These are phyloP conservation scores for Vitis labrusca DNA, from an alignment of 164 flowering plant genomes.

Conservation along the genomic window DNA sequence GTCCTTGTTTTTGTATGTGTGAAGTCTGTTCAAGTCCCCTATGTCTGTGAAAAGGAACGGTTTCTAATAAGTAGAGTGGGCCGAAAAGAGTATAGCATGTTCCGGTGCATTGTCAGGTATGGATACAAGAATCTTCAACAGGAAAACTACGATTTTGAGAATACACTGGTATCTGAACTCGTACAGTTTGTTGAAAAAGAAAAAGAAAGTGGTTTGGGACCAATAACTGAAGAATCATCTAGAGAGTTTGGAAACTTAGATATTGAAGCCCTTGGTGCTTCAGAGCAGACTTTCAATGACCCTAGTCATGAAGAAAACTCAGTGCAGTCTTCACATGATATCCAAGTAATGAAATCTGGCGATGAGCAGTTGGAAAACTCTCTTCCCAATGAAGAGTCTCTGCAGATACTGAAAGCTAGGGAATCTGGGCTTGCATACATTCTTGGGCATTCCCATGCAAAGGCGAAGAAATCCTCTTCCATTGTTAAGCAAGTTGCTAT, in stretches of 20 bases:
- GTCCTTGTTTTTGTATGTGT: conserved; percentile 64
- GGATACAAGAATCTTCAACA: conserved; percentile 61
- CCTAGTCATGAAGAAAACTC: conserved; percentile 17
- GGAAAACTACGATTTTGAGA: conserved; percentile 52
- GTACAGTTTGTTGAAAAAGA: conserved; percentile 46
- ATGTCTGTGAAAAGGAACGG: conserved; percentile 42
- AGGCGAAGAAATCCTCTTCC: conserved; percentile 55
- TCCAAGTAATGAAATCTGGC: conserved; percentile 16
- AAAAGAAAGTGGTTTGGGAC: conserved; percentile 21
- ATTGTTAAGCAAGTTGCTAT: conserved; percentile 52
- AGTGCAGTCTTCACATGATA: conserved; percentile 20
- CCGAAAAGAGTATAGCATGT: conserved; percentile 56
- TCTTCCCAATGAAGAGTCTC: conserved; percentile 32
- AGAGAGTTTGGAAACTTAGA: conserved; percentile 15
- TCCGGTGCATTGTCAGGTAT: conserved; percentile 67
- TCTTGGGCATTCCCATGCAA: conserved; percentile 55
- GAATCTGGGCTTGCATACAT: conserved; percentile 62
- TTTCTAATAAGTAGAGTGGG: conserved; percentile 55
- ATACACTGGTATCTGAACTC: conserved; percentile 39
- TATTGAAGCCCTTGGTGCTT: conserved; percentile 18
- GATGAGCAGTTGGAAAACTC: conserved; percentile 10
- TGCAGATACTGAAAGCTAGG: conserved; percentile 44
- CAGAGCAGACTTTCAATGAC: conserved; percentile 8
- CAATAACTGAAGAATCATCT: conserved; percentile 4
- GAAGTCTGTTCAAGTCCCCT: conserved; percentile 65